These are phyloP conservation scores for Hibiscus tridactylites DNA, from an alignment of 345 rosid genomes.

Conservation along the genomic window DNA sequence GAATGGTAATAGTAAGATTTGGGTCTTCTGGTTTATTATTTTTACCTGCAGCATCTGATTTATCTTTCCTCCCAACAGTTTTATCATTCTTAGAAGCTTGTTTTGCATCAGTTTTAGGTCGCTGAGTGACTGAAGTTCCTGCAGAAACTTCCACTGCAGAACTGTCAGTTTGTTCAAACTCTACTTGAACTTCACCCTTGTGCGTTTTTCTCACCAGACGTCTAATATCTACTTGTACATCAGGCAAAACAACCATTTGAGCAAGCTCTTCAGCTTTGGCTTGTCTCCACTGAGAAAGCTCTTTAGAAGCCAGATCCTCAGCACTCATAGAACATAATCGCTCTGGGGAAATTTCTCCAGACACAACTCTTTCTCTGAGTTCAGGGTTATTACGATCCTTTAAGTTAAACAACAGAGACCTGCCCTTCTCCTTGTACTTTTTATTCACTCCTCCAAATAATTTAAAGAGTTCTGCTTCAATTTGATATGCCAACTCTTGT, in stretches of 20 bases:
- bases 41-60: slow-evolving; percentile 22
- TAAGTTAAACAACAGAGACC: slow-evolving; percentile 81
- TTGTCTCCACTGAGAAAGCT: slow-evolving; percentile 86
- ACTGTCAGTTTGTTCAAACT: slow-evolving; percentile 51
- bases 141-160: slow-evolving; percentile 54
- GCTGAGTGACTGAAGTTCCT: slow-evolving; percentile 32
- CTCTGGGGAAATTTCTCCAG: slow-evolving; percentile 62
- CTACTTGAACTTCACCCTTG: slow-evolving; percentile 91
- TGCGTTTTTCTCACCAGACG: slow-evolving; percentile 87
- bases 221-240: slow-evolving; percentile 60
- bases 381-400: slow-evolving; percentile 90
- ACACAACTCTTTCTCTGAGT: slow-evolving; percentile 65
- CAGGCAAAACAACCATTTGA: slow-evolving; percentile 83
- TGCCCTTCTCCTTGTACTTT: slow-evolving; percentile 85
- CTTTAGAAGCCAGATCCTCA: slow-evolving; percentile 95
- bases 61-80: slow-evolving; percentile 25
- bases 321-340: slow-evolving; percentile 80
- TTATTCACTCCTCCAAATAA: slow-evolving; percentile 91
- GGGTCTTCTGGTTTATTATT: slow-evolving; percentile 26
- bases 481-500: slow-evolving; percentile 44
- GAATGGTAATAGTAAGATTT: slow-evolving; percentile 41
- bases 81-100: slow-evolving; percentile 12
- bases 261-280: slow-evolving; percentile 95
- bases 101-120: slow-evolving; percentile 24
- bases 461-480: slow-evolving; percentile 76